Evolutionary conservation across 2,329 filamentous ascomycete genomes (phyloP), one percentile per base, ranked within the genome.

Genomic region (Clonostachys chloroleuca): DNA sequence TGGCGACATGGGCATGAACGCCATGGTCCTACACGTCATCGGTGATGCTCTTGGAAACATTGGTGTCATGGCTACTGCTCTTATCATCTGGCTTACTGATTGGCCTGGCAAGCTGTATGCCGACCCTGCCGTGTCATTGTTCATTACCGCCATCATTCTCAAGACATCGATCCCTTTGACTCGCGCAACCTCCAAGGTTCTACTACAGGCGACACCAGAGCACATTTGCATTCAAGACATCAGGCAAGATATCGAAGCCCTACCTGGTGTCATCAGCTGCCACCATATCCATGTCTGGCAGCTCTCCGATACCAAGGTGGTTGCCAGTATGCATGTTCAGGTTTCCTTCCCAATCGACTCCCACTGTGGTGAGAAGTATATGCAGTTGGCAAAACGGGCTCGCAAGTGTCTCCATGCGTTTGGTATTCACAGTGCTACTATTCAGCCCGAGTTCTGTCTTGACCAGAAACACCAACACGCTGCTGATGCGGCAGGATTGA

Each of bases 271-370:
- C 43, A 75, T 94, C 51, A 90, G 87, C 63, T 96, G 91, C 61
- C 94, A 99, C 68, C 92, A 99, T 64, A 78, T 99, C 18, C 94
- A 99, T 64, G 91, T 99, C 52, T 99, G 94, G 94, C 92, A 97
- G 66, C 80, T 99, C 34, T 95, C 88, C 14, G 92, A 97, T 62
- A 94, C 91, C 45, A 96, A 96, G 72, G 77, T 96, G 34, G 87
- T 99, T 36, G 92, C 94, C 12, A 94, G 88, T 12, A 81, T 99
- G 67, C 94, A 99, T 62, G 86, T 99, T 41, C 90, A 96, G 64
- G 87, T 99, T 18, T 84, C 85, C 42, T 96, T 95, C 64, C 88
- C 92, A 56, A 91, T 95, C 65, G 86, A 91, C 61, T 88, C 87
- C 43, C 83, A 91, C 56, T 86, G 86, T 40, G 82, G 81, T 39